These are phyloP conservation scores for Fusarium subglutinans DNA, from an alignment of 2,329 filamentous ascomycete genomes.

Conservation along the genomic window DNA sequence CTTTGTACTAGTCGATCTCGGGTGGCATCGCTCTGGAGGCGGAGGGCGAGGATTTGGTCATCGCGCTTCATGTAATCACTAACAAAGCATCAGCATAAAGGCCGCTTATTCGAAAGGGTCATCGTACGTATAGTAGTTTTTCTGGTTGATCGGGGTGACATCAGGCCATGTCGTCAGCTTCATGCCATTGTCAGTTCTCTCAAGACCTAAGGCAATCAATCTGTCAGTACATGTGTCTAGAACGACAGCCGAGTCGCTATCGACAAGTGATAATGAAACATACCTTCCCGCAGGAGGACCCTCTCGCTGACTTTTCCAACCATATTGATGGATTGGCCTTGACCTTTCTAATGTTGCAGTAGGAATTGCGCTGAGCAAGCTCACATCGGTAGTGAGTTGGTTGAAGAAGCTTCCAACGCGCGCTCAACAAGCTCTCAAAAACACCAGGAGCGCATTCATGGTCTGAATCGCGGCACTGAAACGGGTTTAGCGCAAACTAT, in stretches of 20 bases:
- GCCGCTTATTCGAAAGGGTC: neutral
- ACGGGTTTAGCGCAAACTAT: slow-evolving; percentile 11
- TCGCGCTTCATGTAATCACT: slow-evolving; percentile 99
- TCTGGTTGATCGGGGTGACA: slow-evolving; percentile 94
- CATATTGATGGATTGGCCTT: slow-evolving; percentile 52
- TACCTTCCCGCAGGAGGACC: slow-evolving; percentile 70
- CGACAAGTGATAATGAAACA: slow-evolving; percentile 14
- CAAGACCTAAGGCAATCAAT: slow-evolving; percentile 71
- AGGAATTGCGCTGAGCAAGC: slow-evolving; percentile 18
- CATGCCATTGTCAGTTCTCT: slow-evolving; percentile 98
- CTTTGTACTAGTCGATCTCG: slow-evolving; percentile 84
- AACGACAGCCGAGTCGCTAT: slow-evolving; percentile 11
- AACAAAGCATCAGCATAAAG: slow-evolving; percentile 28
- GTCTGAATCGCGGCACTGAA: slow-evolving; percentile 30
- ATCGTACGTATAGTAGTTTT: slow-evolving; percentile 94
- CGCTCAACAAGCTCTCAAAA: slow-evolving; percentile 36
- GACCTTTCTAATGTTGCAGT: slow-evolving; percentile 22
- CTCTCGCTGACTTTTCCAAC: slow-evolving; percentile 73
- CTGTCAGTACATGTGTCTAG: slow-evolving; percentile 38
- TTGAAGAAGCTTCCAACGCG: slow-evolving; percentile 26
- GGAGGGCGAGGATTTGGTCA: slow-evolving; percentile 90
- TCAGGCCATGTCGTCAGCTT: slow-evolving; percentile 94
- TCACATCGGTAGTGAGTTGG: slow-evolving; percentile 37
- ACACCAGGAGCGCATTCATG: slow-evolving; percentile 40
- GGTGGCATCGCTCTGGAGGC: slow-evolving; percentile 87